These are phyloP conservation scores for Aspergillus spinulosporus DNA, from an alignment of 2,329 filamentous ascomycete species.

Conservation along the genomic window DNA sequence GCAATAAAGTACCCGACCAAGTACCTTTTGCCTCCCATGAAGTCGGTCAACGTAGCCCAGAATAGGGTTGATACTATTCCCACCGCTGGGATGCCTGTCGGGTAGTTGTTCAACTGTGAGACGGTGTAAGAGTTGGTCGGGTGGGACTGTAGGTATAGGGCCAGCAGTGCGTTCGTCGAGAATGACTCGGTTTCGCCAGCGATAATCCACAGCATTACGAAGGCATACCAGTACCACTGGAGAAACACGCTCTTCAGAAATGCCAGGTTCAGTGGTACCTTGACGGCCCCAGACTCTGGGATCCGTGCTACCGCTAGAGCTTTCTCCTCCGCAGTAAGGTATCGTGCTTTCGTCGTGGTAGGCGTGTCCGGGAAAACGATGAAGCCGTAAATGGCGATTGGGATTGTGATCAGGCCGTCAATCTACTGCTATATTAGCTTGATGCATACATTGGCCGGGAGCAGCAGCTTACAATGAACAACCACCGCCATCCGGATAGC, in stretches of 20 bases:
- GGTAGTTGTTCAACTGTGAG: constrained; percentile 55
- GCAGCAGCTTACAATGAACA: constrained; percentile 9
- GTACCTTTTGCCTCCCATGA: constrained; percentile 59
- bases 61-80: constrained; percentile 61
- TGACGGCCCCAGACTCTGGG: constrained; percentile 26
- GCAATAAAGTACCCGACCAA: constrained; percentile 68
- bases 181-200: constrained; percentile 72
- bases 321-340: constrained; percentile 34
- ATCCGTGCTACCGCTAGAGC: constrained; percentile 34
- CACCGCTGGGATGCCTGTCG: constrained; percentile 54
- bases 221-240: constrained; percentile 41
- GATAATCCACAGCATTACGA: constrained; percentile 53
- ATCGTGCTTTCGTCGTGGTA: constrained; percentile 36
- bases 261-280: constrained; percentile 21
- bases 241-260: constrained; percentile 36
- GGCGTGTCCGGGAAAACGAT: constrained; percentile 44
- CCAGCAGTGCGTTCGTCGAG: constrained; percentile 61
- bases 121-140: constrained; percentile 49
- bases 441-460: background rate
- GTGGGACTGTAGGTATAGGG: constrained; percentile 53
- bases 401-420: constrained; percentile 45
- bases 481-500: constrained; percentile 11
- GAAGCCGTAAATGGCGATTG: constrained; percentile 46
- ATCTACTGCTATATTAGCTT: constrained; percentile 22
- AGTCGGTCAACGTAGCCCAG: constrained; percentile 69